Evolutionary conservation across 1,139 yeast species (phyloP).

Genomic region (Yamadazyma membranifaciens): DNA sequence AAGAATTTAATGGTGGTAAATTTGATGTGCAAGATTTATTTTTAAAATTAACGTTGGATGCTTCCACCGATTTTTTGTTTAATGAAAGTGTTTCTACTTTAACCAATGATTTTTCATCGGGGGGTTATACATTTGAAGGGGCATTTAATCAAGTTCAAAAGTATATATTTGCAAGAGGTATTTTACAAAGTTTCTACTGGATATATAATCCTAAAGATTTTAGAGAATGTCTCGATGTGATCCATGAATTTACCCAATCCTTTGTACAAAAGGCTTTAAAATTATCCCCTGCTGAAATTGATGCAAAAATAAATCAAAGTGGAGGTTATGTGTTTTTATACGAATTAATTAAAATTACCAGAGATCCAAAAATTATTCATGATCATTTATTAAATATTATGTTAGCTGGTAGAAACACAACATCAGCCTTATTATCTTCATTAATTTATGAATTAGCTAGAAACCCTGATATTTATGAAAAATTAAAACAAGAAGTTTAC

Average conservation of each 20-base stretch:
- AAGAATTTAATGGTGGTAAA: slow-evolving; percentile 20
- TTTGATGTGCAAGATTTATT: slow-evolving; percentile 41
- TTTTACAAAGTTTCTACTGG: slow-evolving; percentile 33
- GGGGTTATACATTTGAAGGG: slow-evolving; percentile 28
- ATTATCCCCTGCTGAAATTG: slow-evolving; percentile 27
- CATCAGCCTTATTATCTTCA: slow-evolving; percentile 48
- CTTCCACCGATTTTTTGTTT: slow-evolving; percentile 50
- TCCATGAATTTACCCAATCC: slow-evolving; percentile 27
- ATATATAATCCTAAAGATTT: slow-evolving; percentile 31
- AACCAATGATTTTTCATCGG: slow-evolving; percentile 21
- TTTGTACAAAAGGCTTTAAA: slow-evolving; percentile 26
- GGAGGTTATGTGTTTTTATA: slow-evolving; percentile 46
- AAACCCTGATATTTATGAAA: slow-evolving; percentile 34
- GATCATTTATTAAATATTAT: slow-evolving; percentile 48
- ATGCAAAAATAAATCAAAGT: slow-evolving; percentile 17
- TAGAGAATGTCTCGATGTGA: slow-evolving; percentile 22
- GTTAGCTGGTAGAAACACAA: slow-evolving; percentile 54
- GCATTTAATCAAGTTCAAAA: slow-evolving; percentile 36
- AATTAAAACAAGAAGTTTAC: slow-evolving; percentile 33
- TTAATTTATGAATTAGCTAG: slow-evolving; percentile 40
- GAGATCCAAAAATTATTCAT: slow-evolving; percentile 44
- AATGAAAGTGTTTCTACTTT: slow-evolving; percentile 42
- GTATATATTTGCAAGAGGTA: slow-evolving; percentile 31
- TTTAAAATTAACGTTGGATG: slow-evolving; percentile 45
- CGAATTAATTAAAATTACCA: slow-evolving; percentile 45